Conservation (phyloP, 2,329 filamentous ascomycete species). For the Fusarium sp. region DNA sequence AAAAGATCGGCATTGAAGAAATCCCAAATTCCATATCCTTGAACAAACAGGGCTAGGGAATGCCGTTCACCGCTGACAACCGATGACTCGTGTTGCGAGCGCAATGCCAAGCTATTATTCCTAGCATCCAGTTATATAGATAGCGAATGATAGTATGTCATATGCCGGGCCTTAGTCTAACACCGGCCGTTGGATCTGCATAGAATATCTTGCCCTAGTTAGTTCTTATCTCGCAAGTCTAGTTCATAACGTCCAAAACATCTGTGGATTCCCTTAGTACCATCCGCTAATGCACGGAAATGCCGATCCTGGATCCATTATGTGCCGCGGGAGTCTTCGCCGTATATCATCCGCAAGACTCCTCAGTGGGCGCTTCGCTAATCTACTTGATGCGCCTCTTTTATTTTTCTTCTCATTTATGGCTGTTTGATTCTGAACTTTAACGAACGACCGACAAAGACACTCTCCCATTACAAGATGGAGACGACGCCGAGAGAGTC, state of each 20-base stretch:
- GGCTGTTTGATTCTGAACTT: not conserved
- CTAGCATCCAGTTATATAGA: not conserved
- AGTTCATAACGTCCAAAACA: not conserved
- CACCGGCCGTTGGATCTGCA: conserved; percentile 1
- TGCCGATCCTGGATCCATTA: conserved; percentile 13
- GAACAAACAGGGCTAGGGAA: not conserved
- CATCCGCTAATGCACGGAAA: conserved; percentile 7
- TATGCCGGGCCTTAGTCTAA: not conserved
- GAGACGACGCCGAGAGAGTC: conserved; percentile 15
- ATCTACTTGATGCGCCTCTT: conserved; percentile 21
- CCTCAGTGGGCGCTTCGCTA: conserved; percentile 9
- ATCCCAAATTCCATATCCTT: conserved; percentile 1
- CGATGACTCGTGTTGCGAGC: conserved; percentile 10
- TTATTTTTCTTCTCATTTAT: not conserved
- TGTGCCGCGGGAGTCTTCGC: conserved; percentile 1
- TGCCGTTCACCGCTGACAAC: not conserved
- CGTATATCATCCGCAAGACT: conserved; percentile 23
- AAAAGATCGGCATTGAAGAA: conserved; percentile 20
- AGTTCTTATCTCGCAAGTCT: not conserved
- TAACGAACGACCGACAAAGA: not conserved
- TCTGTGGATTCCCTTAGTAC: conserved; percentile 12
- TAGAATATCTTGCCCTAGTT: not conserved
- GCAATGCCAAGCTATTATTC: not conserved
- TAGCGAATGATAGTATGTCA: not conserved
- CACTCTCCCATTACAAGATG: conserved; percentile 6